Base-by-base conservation (phyloP, 768 basidiomycete genomes). In the Phaeolepiota aurea region DNA sequence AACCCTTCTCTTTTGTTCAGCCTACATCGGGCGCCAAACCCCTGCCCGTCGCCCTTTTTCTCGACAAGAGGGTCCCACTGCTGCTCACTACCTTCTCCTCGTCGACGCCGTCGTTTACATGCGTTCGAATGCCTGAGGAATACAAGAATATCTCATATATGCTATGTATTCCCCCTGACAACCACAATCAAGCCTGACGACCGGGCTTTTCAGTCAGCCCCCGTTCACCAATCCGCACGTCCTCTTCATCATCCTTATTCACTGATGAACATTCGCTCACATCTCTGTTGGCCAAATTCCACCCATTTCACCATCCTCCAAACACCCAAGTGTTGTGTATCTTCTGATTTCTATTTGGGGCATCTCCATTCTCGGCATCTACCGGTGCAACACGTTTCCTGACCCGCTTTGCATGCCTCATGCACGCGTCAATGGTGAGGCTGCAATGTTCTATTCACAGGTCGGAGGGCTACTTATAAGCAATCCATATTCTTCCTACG, bases 1-100 rank as follows among this genome's bases (percentile, higher is more conserved):
- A 71, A 47, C 34, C 44, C 48, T 53, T 54, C 51, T 62, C 40
- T 62, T 62, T 63, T 63, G 54, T 54, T 50, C 40, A 57, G 50
- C 34, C 48, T 48, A n/a, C 43, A 45, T 28, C 25, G 25, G 10
- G 31, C 19, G 40, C 21, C 18, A 11, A 5, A 20, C n/a, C 31
- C 22, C 5, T 22, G 30, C 38, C 48, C 22, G 15, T 33, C 32
- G 35, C 20, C 41, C 42, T 44, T 43, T 34, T 43, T 43, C 32
- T 39, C 42, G 28, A 28, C 47, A 50, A 20, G 13, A 5, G 7
- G 41, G n/a, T 22, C 30, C 37, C n/a, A 19, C 38, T 20, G 21
- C 43, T 22, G 30, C 30, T 25, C 43, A 32, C 43, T 41, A 33
- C 40, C 23, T 16, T 21, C 32, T 37, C 41, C 30, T 23, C 36